Base-by-base conservation (phyloP, 2,329 filamentous ascomycete species). In the Diaporthe citri region DNA sequence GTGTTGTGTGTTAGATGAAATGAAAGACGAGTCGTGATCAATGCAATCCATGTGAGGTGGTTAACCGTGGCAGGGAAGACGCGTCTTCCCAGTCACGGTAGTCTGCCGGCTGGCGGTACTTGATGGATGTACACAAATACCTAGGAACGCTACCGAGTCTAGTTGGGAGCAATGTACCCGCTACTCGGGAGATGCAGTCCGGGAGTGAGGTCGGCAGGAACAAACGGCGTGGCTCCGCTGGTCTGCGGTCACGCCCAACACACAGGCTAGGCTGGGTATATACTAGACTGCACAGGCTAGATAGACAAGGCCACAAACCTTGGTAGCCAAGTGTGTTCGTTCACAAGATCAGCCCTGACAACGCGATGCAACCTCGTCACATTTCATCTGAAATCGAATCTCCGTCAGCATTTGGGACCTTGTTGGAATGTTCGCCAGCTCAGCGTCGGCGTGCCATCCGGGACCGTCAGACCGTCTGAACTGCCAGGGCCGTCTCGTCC, bases 11-110 rank as follows among this genome's bases (percentile, higher is more conserved):
- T 52, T 31, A 17, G 41, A 55, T 31, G 72, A 74, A 57, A 69
- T 69, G 64, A 69, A 28, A 51, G 52, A n/a, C 57, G 62, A 71
- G 55, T 55, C 64, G 43, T 74, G 62, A 56, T 69, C 55, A 69
- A 69, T 56, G 60, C 41, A 34, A 55, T 20, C 31, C 22, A 20
- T 52, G 46, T 22, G 31, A 39, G 15, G n/a, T 39, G 62, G 46
- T 67, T 7, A 67, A 41, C 13, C 7, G 15, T 9, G 43, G 34
- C 64, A 69, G 64, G 64, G 64, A 69, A 69, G 64, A 55, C 64
- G 48, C 48, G 48, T 55, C 46, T 69, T 55, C 28, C 1, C 31
- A 17, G 15, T 15, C n/a, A 15, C 8, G 20, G 39, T 17, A 31
- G 59, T 46, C 31, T 17, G 22, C 15, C 1, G n/a, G 7, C 41